Conservation (phyloP, 257 asterid species). For the Ligustrum vulgare region DNA sequence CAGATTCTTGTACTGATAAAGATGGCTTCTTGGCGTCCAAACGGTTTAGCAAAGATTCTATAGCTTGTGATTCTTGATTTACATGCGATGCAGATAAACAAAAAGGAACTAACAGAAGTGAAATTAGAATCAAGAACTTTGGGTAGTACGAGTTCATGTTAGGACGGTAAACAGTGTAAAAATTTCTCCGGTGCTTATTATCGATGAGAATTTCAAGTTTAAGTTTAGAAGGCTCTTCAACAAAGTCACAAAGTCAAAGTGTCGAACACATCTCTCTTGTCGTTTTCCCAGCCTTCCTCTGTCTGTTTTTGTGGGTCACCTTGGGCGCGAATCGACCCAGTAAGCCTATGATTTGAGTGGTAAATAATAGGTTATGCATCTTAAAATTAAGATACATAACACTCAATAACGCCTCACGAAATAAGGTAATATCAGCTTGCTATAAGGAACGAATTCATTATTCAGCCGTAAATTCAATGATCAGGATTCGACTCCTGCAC, state of each 20-base stretch:
- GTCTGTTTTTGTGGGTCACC: too few species aligned
- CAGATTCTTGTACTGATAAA: conserved; percentile 63
- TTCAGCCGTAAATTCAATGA: too few species aligned
- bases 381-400: too few species aligned
- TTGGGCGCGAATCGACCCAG: too few species aligned
- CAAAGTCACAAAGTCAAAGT: conserved; percentile 18
- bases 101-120: conserved; percentile 25
- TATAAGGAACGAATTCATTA: too few species aligned
- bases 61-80: conserved; percentile 49
- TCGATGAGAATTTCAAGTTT: background rate
- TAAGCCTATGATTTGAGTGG: too few species aligned
- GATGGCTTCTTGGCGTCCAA: conserved; percentile 54
- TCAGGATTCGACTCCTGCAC: too few species aligned
- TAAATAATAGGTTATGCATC: too few species aligned
- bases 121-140: conserved; percentile 23
- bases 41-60: conserved; percentile 51
- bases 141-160: conserved; percentile 28
- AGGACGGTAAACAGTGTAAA: conserved; percentile 4
- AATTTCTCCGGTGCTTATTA: background rate
- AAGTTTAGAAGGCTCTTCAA: background rate
- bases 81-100: conserved; percentile 35
- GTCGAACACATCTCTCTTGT: too few species aligned
- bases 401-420: too few species aligned
- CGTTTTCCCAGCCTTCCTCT: too few species aligned
- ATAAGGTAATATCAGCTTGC: too few species aligned